These are phyloP conservation scores for Tephrocybe sp. DNA, from an alignment of 768 basidiomycete species.

Conservation along the genomic window DNA sequence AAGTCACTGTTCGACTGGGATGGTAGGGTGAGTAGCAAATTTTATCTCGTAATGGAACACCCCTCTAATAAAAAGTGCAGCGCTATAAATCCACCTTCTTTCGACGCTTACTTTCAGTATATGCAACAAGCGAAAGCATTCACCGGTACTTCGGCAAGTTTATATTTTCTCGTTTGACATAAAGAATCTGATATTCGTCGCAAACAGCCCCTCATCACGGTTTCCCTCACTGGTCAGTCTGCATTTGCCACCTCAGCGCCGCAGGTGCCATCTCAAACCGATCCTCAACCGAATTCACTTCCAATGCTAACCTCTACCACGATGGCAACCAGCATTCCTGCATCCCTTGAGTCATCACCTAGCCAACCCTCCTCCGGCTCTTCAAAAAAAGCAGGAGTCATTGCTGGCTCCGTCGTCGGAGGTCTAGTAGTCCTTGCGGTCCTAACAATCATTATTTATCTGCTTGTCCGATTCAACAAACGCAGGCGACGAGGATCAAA, in stretches of 20 bases:
- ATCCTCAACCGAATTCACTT: background rate
- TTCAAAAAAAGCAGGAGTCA: slow-evolving; percentile 11
- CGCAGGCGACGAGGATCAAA: slow-evolving; percentile 5
- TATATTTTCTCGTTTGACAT: background rate
- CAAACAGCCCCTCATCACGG: slow-evolving; percentile 21
- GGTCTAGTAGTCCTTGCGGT: slow-evolving; percentile 11
- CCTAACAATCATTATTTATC: slow-evolving; percentile 4
- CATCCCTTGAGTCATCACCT: slow-evolving; percentile 1
- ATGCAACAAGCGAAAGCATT: slow-evolving; percentile 27
- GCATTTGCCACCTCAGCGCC: slow-evolving; percentile 28
- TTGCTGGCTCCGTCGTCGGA: slow-evolving; percentile 23
- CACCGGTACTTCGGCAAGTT: slow-evolving; percentile 22
- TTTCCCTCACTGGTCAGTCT: slow-evolving; percentile 27
- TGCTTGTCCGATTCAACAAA: slow-evolving; percentile 11
- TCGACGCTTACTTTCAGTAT: slow-evolving; percentile 21
- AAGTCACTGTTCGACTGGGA: slow-evolving; percentile 35
- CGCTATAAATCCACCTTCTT: slow-evolving; percentile 35
- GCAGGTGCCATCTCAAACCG: background rate
- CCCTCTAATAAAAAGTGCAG: slow-evolving; percentile 15
- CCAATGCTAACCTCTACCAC: background rate
- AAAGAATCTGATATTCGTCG: background rate
- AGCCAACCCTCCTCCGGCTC: background rate
- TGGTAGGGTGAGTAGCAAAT: slow-evolving; percentile 33
- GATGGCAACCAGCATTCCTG: background rate
- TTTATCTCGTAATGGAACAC: background rate